Percentiles rank a stretch among this genome's conserved stretches.
These are phyloP conservation scores for Dactylis glomerata DNA, from an alignment of 176 grass and related monocot genomes.

Conservation along the genomic window DNA sequence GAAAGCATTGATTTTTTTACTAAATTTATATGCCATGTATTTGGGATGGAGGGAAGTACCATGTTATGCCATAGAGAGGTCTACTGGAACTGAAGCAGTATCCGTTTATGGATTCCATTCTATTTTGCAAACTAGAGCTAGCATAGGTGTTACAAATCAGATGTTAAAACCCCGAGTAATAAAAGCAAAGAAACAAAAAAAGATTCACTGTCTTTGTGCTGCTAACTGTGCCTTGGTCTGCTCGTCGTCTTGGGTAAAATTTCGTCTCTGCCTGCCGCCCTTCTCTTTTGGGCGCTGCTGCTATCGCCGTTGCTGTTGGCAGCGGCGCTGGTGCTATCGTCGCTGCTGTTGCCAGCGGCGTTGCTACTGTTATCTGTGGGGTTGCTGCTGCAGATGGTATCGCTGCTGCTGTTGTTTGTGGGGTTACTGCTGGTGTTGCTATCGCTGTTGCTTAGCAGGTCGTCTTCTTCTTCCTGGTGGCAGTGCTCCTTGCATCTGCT, in stretches of 20 bases:
- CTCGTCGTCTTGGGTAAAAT: slow-evolving; percentile 41
- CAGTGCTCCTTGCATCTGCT: slow-evolving; percentile 58
- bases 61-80: background rate
- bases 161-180: background rate
- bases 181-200: background rate
- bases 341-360: slow-evolving; percentile 22
- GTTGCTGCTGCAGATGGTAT: slow-evolving; percentile 4
- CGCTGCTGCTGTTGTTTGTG: background rate
- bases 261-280: slow-evolving; percentile 40
- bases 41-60: too few species aligned
- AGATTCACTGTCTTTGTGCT: slow-evolving; percentile 20
- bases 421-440: slow-evolving; percentile 29
- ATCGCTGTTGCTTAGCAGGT: slow-evolving; percentile 36
- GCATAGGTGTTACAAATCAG: slow-evolving; percentile 33
- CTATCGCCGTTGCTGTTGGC: background rate
- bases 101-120: background rate
- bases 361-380: slow-evolving; percentile 29
- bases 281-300: slow-evolving; percentile 61
- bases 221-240: slow-evolving; percentile 55
- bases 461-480: slow-evolving; percentile 36
- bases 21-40: too few species aligned
- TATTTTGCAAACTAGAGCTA: slow-evolving; percentile 15
- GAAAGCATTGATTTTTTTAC: too few species aligned
- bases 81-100: background rate
- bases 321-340: slow-evolving; percentile 9